These are phyloP conservation scores for Cyclocybe cylindracea DNA, from an alignment of 768 basidiomycete genomes.

Conservation along the genomic window DNA sequence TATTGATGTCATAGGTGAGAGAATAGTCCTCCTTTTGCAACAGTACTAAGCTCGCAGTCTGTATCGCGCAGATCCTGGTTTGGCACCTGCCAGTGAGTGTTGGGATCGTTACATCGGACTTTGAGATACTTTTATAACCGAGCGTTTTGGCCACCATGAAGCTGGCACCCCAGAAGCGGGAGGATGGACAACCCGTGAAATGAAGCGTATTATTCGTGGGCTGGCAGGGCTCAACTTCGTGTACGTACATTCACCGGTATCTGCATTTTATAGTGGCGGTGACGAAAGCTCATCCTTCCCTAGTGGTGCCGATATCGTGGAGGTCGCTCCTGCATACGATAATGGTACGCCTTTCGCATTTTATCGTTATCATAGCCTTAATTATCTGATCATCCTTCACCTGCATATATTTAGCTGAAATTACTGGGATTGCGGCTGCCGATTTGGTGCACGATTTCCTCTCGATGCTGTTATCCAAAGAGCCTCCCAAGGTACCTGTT, in stretches of 20 bases:
- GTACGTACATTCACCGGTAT: slow-evolving; percentile 39
- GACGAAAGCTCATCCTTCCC: not conserved
- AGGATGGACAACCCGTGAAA: slow-evolving; percentile 82
- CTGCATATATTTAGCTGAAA: slow-evolving; percentile 47
- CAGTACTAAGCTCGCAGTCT: not conserved
- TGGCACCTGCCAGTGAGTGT: slow-evolving; percentile 75
- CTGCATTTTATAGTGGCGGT: not conserved
- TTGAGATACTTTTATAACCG: not conserved
- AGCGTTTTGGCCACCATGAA: slow-evolving; percentile 24
- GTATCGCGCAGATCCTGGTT: slow-evolving; percentile 55
- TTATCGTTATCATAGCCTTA: not conserved
- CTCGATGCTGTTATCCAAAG: slow-evolving; percentile 53
- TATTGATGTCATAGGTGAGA: slow-evolving; percentile 77
- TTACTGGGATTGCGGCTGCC: slow-evolving; percentile 69
- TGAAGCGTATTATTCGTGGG: slow-evolving; percentile 80
- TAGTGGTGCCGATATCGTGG: slow-evolving; percentile 73
- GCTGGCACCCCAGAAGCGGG: slow-evolving; percentile 86
- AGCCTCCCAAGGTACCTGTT: slow-evolving; percentile 27
- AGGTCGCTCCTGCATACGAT: slow-evolving; percentile 76
- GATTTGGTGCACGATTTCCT: slow-evolving; percentile 71
- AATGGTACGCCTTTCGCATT: slow-evolving; percentile 42
- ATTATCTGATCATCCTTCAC: not conserved
- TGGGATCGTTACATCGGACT: not conserved
- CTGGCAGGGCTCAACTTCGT: slow-evolving; percentile 79
- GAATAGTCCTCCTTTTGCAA: not conserved